Evolutionary conservation across 495 filamentous ascomycete genomes (phyloP).

Genomic region (Aspergillus sparsus): DNA sequence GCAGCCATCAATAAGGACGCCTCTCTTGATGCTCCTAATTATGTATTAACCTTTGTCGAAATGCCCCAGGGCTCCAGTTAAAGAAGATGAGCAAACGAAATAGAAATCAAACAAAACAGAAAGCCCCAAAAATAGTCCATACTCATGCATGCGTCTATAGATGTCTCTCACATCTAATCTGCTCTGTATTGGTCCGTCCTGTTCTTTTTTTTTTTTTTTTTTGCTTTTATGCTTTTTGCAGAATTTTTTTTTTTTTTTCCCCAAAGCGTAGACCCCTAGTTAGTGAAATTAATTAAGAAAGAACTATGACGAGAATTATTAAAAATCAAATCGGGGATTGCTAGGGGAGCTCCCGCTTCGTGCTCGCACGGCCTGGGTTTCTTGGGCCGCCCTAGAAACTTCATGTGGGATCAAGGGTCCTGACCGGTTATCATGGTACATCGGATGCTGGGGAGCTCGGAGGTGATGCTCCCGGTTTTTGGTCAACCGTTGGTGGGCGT

Average conservation of each 20-base stretch:
- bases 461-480: slow-evolving; percentile 24
- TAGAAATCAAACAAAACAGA: neutral
- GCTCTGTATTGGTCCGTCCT: neutral
- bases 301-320: too few species aligned
- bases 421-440: slow-evolving; percentile 38
- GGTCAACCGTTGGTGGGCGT: slow-evolving; percentile 29
- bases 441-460: slow-evolving; percentile 17
- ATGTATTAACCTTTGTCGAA: too few species aligned
- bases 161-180: neutral
- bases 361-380: slow-evolving; percentile 27
- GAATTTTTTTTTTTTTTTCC: slow-evolving; percentile 5
- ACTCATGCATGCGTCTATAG: neutral
- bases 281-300: neutral
- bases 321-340: slow-evolving; percentile 23
- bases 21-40: too few species aligned
- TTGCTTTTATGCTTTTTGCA: neutral
- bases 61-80: too few species aligned
- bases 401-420: slow-evolving; percentile 37
- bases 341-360: slow-evolving; percentile 60
- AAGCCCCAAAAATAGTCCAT: neutral
- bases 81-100: neutral
- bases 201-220: slow-evolving; percentile 6
- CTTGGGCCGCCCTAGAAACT: slow-evolving; percentile 17
- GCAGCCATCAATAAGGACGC: too few species aligned
- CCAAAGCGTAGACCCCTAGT: neutral